Base-by-base conservation (phyloP, 768 basidiomycete genomes). In the Russula emetica region DNA sequence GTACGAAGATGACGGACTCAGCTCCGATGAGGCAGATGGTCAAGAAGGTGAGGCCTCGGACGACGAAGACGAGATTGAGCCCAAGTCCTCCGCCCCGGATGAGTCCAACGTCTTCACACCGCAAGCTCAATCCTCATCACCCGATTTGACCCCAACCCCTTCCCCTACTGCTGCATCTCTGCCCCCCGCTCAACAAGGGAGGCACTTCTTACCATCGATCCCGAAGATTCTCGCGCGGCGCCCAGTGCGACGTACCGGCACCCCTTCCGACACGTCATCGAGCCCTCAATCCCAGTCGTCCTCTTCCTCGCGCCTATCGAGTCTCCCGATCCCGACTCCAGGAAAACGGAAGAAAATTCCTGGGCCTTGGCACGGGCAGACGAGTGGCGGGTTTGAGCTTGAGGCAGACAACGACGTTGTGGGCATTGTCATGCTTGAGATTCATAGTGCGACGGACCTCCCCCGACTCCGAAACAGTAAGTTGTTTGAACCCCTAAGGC, bases 401-500 rank as follows among this genome's bases (percentile, higher is more conserved):
- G 82, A 81, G 20, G 79, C 85, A 0, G 80, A 77, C 5, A 87
- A 92, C 70, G 95, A 98, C 71, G 87, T 97, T 44, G 76, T 96
- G 2, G 96, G 96, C 0, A 94, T 98, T 62, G 95, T 98, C 42
- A 90, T 97, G 86, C 76, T 99, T 24, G 96, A 99, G 76, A 90
- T 99, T 64, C 79, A 85, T 63, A 78, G 84, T 14, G 96, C 93
- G 28, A 81, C 82, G 34, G 94, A 96, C 75, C 76, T 98, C 55
- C 97, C 97, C 0, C 82, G 82, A 71, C 76, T 94, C 63, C 88
- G 85, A 72, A 98, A 97, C 69, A 88, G 94, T 95, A 60, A 65
- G 91, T 83, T 14, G 26, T 20, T 56, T 11, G 7, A 16, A 4
- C 28, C 36, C 36, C 16, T 9, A 20, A 22, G 1, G 5, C 40